Percentiles rank a stretch among this genome's conserved stretches.
Evolutionary conservation across 2,329 filamentous ascomycete species (phyloP).

Genomic region (Xylaria sp.): DNA sequence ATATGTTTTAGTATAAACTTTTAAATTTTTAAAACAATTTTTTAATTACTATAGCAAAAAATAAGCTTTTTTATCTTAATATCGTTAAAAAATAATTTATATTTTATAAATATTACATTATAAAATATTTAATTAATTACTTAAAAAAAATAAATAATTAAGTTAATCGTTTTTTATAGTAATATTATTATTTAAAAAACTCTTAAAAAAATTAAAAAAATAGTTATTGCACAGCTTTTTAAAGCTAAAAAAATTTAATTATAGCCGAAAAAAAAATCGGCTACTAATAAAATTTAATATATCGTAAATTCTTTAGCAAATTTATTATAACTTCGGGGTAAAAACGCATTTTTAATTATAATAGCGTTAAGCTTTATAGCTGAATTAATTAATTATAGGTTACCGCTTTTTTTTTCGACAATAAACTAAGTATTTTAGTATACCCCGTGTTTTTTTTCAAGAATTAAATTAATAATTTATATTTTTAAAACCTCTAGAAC

Average conservation of each 20-base stretch:
- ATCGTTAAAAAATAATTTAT: neutral
- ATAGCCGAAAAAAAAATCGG: neutral
- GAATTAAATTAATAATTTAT: neutral
- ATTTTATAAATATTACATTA: neutral
- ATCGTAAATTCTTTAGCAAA: neutral
- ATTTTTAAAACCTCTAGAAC: neutral
- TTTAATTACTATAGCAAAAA: neutral
- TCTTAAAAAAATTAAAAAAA: neutral
- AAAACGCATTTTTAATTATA: neutral
- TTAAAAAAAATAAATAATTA: neutral
- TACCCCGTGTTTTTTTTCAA: neutral
- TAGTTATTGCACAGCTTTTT: neutral
- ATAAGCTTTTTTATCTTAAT: neutral
- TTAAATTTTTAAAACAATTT: neutral
- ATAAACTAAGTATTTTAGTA: conserved; percentile 1
- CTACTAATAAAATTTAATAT: neutral
- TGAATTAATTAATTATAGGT: neutral
- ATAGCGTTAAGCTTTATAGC: neutral
- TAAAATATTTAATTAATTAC: neutral
- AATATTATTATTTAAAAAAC: neutral
- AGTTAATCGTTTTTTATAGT: neutral
- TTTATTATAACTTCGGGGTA: neutral
- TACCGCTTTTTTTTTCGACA: neutral
- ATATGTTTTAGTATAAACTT: neutral
- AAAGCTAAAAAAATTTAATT: neutral